Evolutionary conservation across 768 basidiomycete genomes (phyloP).

Genomic region (Xerocomellus dryophilus): DNA sequence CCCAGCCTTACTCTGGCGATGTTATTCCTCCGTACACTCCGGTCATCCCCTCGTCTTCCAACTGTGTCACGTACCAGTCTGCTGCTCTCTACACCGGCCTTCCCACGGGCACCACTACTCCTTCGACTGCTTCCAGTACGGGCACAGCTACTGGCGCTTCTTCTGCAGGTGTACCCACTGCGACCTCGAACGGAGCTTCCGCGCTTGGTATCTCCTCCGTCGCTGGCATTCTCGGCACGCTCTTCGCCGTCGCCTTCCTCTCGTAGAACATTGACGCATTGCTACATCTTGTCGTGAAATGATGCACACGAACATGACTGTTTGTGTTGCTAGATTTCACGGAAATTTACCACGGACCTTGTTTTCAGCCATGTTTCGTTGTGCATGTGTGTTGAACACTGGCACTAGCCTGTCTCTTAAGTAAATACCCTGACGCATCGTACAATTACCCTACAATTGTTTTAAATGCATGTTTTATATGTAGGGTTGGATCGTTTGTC

Average conservation of each 20-base stretch:
- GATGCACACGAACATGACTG: not conserved
- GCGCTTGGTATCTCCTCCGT: constrained; percentile 32
- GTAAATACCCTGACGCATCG: constrained; percentile 18
- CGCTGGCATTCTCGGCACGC: constrained; percentile 34
- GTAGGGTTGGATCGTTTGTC: not conserved
- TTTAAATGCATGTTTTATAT: not conserved
- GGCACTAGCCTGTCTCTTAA: constrained; percentile 19
- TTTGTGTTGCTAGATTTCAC: not conserved
- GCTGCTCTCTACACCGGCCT: constrained; percentile 34
- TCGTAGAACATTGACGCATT: constrained; percentile 23
- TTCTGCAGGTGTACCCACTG: constrained; percentile 11
- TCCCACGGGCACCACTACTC: constrained; percentile 7
- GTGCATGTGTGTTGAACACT: constrained; percentile 27
- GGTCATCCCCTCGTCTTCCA: constrained; percentile 40
- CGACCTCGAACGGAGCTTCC: constrained; percentile 23
- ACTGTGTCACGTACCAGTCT: constrained; percentile 40
- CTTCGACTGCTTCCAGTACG: constrained; percentile 2
- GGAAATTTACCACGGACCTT: constrained; percentile 8
- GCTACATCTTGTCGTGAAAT: constrained; percentile 2
- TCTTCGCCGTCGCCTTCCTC: constrained; percentile 38
- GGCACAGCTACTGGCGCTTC: constrained; percentile 13
- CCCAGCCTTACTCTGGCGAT: constrained; percentile 39
- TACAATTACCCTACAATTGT: constrained; percentile 17
- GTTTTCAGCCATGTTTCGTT: not conserved
- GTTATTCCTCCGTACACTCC: constrained; percentile 41